Evolutionary conservation across 2,329 filamentous ascomycete genomes (phyloP).

Genomic region (Aspergillus pseudoterreus): DNA sequence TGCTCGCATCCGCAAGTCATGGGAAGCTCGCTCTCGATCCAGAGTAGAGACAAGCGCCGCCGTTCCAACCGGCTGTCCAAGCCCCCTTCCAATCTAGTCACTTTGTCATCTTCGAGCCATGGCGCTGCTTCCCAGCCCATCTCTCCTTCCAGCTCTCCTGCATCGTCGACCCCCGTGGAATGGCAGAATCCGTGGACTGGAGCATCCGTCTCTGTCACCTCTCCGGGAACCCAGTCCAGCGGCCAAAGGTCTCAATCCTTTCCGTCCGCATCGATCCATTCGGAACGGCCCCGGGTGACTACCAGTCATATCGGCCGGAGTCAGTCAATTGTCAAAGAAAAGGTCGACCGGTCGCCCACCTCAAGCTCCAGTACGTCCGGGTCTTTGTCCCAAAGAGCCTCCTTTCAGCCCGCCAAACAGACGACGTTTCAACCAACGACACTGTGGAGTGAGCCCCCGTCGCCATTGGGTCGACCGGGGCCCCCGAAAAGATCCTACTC

Average conservation of each 20-base stretch:
- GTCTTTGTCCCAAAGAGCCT: conserved; percentile 16
- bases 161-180: conserved; percentile 12
- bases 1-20: conserved; percentile 22
- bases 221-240: conserved; percentile 8
- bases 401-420: conserved; percentile 5
- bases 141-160: conserved; percentile 5
- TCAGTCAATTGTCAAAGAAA: conserved; percentile 8
- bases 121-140: conserved; percentile 13
- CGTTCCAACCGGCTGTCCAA: conserved; percentile 37
- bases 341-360: conserved; percentile 4
- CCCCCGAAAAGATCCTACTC: conserved; percentile 28
- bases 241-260: conserved; percentile 20
- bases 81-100: conserved; percentile 26
- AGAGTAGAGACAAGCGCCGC: conserved; percentile 29
- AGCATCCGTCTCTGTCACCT: conserved; percentile 18
- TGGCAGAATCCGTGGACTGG: conserved; percentile 37
- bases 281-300: conserved; percentile 9
- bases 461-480: conserved; percentile 10
- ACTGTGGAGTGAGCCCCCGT: conserved; percentile 10
- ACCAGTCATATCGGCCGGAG: not conserved
- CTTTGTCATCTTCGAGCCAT: conserved; percentile 6
- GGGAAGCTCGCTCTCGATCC: conserved; percentile 35
- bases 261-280: conserved; percentile 15
- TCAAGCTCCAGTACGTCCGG: conserved; percentile 6
- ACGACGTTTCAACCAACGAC: conserved; percentile 20